Conservation (phyloP, 495 filamentous ascomycete species). For the Massariosphaeria phaeospora region DNA sequence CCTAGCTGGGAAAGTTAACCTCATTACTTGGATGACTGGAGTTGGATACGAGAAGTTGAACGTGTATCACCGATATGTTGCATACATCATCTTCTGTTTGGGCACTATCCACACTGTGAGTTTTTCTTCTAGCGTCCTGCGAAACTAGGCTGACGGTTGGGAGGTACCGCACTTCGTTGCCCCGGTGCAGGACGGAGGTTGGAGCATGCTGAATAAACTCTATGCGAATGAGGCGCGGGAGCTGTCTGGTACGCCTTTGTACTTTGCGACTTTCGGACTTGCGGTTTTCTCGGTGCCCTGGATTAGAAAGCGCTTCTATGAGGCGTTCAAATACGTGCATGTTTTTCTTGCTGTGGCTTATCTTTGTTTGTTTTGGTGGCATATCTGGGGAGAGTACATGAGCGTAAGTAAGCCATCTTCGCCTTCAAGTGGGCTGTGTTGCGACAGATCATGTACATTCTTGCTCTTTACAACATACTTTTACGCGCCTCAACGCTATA, state of each 20-base stretch:
- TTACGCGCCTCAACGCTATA: too few species aligned
- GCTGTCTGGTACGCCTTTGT: constrained; percentile 17
- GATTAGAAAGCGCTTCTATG: constrained; percentile 10
- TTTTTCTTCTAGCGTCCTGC: neutral
- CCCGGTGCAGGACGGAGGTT: constrained; percentile 16
- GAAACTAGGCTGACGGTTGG: neutral
- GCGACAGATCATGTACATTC: too few species aligned
- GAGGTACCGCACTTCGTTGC: constrained; percentile 21
- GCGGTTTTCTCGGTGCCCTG: constrained; percentile 19
- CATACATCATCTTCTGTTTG: constrained; percentile 9
- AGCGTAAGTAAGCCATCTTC: too few species aligned
- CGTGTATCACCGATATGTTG: constrained; percentile 16
- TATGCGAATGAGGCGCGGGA: constrained; percentile 11
- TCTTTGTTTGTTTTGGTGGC: constrained; percentile 19
- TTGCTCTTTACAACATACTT: neutral
- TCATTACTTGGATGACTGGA: constrained; percentile 22
- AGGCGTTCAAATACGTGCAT: constrained; percentile 16
- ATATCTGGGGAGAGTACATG: constrained; percentile 27
- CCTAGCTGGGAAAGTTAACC: constrained; percentile 14
- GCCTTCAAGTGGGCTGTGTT: too few species aligned
- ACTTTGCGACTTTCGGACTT: constrained; percentile 10
- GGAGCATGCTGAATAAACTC: constrained; percentile 8
- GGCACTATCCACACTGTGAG: constrained; percentile 16
- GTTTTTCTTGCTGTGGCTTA: constrained; percentile 18
- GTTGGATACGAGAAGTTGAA: constrained; percentile 19